Base-by-base conservation (phyloP, 2,329 filamentous ascomycete genomes). In the Hypocreales sp. region DNA sequence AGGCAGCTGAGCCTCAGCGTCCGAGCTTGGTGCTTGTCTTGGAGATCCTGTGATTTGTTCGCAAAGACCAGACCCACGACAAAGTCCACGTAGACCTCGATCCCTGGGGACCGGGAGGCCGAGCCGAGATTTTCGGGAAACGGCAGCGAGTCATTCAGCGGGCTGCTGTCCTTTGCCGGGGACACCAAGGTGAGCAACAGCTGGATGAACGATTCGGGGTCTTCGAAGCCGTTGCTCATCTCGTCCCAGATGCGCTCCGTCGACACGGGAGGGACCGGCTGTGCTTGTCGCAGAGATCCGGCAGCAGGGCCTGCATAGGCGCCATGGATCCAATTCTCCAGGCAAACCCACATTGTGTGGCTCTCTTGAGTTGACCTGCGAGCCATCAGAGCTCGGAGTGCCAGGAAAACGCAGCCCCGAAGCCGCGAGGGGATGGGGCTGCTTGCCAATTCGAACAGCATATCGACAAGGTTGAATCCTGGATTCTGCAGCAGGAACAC, bases 51-150 rank as follows among this genome's bases (percentile, higher is more conserved):
- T 8, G 70, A 60, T 34, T 72, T 78, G 26, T 69, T 63, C 11
- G 69, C 71, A 41, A 92, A 79, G 11, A 92, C 71, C 30, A 77
- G 68, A 11, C 82, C 83, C 36, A 95, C 56, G 13, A 84, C 75
- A 47, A 90, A 94, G 51, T 99, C 92, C 31, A 95, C 65, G 41
- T 94, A 98, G 2, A 80, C 73, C 33, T 93, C 86, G 34, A 98
- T 83, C 2, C 92, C 90, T 10, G 84, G 73, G 40, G 60, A 60
- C 28, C 90, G 74, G 40, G 77, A 79, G 8, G 72, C 67, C 11
- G 74, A 72, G 5, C 87, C 86, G 7, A 98, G 62, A 22, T 69
- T 74, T 48, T 94, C 86, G 0, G 87, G 82, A 44, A 94, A 98
- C 0, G 87, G 78, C 4, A 98, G 58, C 2, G 62, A 64, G 45